phyloP scores from a whole-genome alignment of 2,329 filamentous ascomycete species.

The Cordyceps cicadae region DNA sequence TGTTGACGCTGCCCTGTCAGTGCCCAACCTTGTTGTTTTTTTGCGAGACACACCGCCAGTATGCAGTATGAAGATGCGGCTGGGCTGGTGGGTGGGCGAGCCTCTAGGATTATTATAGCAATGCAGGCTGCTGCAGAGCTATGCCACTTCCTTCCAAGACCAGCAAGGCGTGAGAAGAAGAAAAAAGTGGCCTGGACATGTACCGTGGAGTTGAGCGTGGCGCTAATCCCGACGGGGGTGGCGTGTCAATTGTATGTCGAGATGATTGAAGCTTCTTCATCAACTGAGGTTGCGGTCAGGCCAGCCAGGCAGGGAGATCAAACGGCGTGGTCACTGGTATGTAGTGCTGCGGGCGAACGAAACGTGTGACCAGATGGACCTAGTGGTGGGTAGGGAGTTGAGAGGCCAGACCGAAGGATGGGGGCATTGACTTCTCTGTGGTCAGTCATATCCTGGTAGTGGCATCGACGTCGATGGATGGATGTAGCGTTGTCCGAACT shows the following conservation, averaged over 20 bases:
- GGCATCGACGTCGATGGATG: background rate
- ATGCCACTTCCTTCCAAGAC: background rate
- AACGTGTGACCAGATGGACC: background rate
- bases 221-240: background rate
- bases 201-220: background rate
- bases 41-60: slow-evolving; percentile 7
- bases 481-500: background rate
- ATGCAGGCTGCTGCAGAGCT: background rate
- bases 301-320: background rate
- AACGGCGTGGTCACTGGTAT: background rate
- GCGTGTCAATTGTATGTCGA: background rate
- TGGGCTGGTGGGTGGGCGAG: background rate
- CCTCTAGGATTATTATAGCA: background rate
- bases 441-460: too few species aligned
- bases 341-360: background rate
- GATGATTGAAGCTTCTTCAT: too few species aligned
- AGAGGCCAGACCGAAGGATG: background rate
- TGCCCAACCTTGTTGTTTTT: slow-evolving; percentile 10
- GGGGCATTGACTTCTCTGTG: background rate
- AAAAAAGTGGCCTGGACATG: slow-evolving; percentile 1
- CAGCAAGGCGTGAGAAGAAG: background rate
- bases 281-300: background rate
- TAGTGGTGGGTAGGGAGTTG: background rate
- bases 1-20: slow-evolving; percentile 6
- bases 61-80: slow-evolving; percentile 8